Evolutionary conservation across 257 asterid species (phyloP).

Genomic region (Gentiana dahurica): DNA sequence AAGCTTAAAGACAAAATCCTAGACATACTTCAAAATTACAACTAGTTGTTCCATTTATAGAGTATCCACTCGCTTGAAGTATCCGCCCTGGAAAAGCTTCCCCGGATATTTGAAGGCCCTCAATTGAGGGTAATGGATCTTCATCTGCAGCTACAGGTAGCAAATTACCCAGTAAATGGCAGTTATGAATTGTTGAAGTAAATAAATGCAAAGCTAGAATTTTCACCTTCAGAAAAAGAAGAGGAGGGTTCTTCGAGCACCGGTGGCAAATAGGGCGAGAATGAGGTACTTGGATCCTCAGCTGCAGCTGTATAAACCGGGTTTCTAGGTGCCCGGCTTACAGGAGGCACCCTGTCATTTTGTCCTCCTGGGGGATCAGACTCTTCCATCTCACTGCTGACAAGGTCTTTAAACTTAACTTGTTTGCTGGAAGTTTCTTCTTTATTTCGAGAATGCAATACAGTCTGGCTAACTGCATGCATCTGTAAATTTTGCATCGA

Average conservation of each 20-base stretch:
- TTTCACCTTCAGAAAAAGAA: constrained; percentile 82
- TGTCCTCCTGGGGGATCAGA: constrained; percentile 47
- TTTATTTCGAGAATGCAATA: constrained; percentile 14
- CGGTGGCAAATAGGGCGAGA: constrained; percentile 75
- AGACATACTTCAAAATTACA: constrained; percentile 87
- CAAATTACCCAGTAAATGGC: constrained; percentile 12
- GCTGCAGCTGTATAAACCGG: constrained; percentile 32
- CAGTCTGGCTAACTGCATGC: constrained; percentile 32
- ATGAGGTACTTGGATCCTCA: constrained; percentile 83
- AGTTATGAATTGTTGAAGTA: constrained; percentile 12
- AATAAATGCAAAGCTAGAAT: constrained; percentile 7
- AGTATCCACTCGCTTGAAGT: constrained; percentile 90
- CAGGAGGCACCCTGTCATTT: constrained; percentile 48
- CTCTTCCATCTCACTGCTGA: constrained; percentile 62
- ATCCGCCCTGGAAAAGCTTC: constrained; percentile 88
- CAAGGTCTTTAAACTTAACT: constrained; percentile 80
- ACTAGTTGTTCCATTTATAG: constrained; percentile 94
- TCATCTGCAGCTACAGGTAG: constrained; percentile 52
- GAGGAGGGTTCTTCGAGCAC: constrained; percentile 95
- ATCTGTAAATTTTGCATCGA: constrained; percentile 36
- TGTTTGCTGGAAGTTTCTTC: constrained; percentile 60
- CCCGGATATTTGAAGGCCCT: constrained; percentile 92
- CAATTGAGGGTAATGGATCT: constrained; percentile 84
- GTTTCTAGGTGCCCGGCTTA: constrained; percentile 45
- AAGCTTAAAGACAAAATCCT: constrained; percentile 2